Percentiles rank a stretch among this genome's conserved stretches.
phyloP scores from a whole-genome alignment of 1,284 basidiomycete genomes.

The Sutorius eximius region DNA sequence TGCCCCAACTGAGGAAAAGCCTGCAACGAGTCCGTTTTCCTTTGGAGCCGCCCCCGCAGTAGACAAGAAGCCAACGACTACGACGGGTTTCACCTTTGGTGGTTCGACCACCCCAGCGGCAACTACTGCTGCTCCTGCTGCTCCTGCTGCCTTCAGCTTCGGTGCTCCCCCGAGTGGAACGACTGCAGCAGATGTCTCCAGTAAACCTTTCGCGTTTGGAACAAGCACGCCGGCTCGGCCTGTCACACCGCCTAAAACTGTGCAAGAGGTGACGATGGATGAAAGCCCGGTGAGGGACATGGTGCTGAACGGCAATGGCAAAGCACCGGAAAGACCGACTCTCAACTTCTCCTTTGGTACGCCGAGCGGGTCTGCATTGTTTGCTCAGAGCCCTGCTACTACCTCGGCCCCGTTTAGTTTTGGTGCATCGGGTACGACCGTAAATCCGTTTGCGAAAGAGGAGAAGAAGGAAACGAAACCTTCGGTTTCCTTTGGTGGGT shows the following conservation, averaged over 20 bases:
- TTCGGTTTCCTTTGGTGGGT: slow-evolving; percentile 28
- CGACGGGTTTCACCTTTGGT: slow-evolving; percentile 34
- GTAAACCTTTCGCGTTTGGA: slow-evolving; percentile 36
- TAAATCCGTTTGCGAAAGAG: slow-evolving; percentile 36
- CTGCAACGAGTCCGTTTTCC: slow-evolving; percentile 27
- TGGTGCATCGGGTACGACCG: slow-evolving; percentile 14
- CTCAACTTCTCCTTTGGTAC: slow-evolving; percentile 47
- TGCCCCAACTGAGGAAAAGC: slow-evolving; percentile 24
- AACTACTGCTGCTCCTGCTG: slow-evolving; percentile 26
- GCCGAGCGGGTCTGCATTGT: slow-evolving; percentile 39
- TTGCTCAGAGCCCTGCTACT: slow-evolving; percentile 38
- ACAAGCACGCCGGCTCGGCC: slow-evolving; percentile 34
- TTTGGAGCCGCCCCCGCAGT: slow-evolving; percentile 26
- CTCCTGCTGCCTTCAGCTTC: slow-evolving; percentile 35
- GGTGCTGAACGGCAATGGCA: slow-evolving; percentile 36
- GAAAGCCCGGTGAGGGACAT: slow-evolving; percentile 65
- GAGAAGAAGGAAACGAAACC: slow-evolving; percentile 35
- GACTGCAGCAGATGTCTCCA: slow-evolving; percentile 30
- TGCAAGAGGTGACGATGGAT: slow-evolving; percentile 65
- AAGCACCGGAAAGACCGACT: slow-evolving; percentile 38
- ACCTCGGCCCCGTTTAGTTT: slow-evolving; percentile 35
- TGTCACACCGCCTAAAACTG: slow-evolving; percentile 55
- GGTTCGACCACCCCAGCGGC: slow-evolving; percentile 25
- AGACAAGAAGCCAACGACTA: slow-evolving; percentile 28
- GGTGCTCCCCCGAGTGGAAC: slow-evolving; percentile 28